These are phyloP conservation scores for Chaetoceros tenuissimus DNA, from an alignment of 108 stramenopile species.

Conservation along the genomic window DNA sequence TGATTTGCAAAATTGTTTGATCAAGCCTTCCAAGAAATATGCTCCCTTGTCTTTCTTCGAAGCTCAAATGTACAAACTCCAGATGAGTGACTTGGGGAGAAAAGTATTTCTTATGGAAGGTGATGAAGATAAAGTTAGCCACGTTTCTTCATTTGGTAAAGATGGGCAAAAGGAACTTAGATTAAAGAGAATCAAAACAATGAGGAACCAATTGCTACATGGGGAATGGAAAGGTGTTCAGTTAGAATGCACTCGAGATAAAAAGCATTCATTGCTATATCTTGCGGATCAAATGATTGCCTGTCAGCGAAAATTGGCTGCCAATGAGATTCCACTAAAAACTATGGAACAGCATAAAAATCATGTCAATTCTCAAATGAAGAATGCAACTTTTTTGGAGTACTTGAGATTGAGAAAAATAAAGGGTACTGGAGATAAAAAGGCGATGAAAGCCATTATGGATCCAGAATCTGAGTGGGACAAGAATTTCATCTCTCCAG, in stretches of 20 bases:
- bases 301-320: constrained; percentile 18
- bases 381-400: constrained; percentile 22
- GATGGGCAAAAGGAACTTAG: too few relatives aligned
- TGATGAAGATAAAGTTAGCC: too few relatives aligned
- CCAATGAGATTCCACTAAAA: constrained; percentile 8
- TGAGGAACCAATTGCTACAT: too few relatives aligned
- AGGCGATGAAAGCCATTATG: constrained; percentile 24
- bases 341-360: constrained; percentile 22
- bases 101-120: too few relatives aligned
- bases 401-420: constrained; percentile 17
- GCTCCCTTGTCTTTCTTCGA: constrained; percentile 25
- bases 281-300: constrained; percentile 12
- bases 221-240: too few relatives aligned
- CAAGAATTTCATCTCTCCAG: constrained; percentile 14
- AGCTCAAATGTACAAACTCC: constrained; percentile 31
- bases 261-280: too few relatives aligned
- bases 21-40: constrained; percentile 16
- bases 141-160: too few relatives aligned
- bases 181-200: too few relatives aligned
- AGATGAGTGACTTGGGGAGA: too few relatives aligned
- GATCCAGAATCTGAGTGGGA: constrained; percentile 18
- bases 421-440: constrained; percentile 17
- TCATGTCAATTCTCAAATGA: constrained; percentile 26
- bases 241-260: too few relatives aligned
- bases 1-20: constrained; percentile 14